Evolutionary conservation across 2,329 filamentous ascomycete genomes (phyloP).

Genomic region (Chaetomium sp.): DNA sequence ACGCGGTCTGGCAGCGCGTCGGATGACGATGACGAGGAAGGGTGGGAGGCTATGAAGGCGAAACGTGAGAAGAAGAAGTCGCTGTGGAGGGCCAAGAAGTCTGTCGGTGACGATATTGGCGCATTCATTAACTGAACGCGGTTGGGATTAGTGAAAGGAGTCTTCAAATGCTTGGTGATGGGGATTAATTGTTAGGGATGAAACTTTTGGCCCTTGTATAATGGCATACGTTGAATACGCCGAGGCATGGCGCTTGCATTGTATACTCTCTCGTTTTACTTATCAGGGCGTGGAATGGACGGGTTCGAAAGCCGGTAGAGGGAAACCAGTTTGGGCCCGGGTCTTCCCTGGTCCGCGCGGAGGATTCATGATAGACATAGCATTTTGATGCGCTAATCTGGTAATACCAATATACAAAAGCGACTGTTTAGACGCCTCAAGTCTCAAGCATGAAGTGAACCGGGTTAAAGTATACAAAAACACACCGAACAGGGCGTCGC

Average conservation of each 20-base stretch:
- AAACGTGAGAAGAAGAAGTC: constrained; percentile 69
- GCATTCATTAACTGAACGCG: constrained; percentile 47
- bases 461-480: background rate
- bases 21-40: constrained; percentile 67
- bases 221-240: constrained; percentile 12
- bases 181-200: background rate
- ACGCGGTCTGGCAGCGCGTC: constrained; percentile 50
- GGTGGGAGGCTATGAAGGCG: constrained; percentile 70
- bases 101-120: constrained; percentile 50
- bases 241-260: constrained; percentile 2
- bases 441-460: background rate
- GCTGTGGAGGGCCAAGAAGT: constrained; percentile 66
- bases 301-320: background rate
- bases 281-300: background rate
- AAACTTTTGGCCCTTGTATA: background rate
- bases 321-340: constrained; percentile 1
- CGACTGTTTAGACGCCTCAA: constrained; percentile 5
- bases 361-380: constrained; percentile 38
- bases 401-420: constrained; percentile 33
- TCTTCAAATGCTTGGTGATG: background rate
- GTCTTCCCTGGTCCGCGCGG: constrained; percentile 24
- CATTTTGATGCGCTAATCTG: constrained; percentile 36
- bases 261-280: constrained; percentile 19
- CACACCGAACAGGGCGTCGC: background rate
- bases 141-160: background rate